A percentile compares a stretch with the other conserved stretches of the same genome.
Evolutionary conservation across 495 filamentous ascomycete species (phyloP).

Genomic region (Penicillium simplicissimum): DNA sequence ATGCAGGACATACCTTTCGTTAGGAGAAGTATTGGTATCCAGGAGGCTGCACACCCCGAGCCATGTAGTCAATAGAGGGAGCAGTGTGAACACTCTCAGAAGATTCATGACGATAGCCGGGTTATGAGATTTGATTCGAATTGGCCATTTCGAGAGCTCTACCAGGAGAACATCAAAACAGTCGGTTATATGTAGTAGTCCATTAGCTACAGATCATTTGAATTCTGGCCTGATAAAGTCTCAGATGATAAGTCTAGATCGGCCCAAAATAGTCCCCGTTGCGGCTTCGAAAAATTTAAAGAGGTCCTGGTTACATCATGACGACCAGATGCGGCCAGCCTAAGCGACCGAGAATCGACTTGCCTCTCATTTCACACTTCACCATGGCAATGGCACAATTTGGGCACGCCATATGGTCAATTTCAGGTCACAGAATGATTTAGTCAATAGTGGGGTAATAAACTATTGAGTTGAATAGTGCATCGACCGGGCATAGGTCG

Average conservation of each 20-base stretch:
- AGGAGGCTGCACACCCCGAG: conserved; percentile 2
- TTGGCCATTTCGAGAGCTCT: not conserved
- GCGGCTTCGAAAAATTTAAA: not conserved
- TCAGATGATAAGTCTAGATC: not conserved
- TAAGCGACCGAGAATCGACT: not conserved
- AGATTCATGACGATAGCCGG: conserved; percentile 2
- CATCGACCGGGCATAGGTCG: no score
- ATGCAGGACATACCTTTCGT: not conserved
- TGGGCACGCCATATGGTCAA: not conserved
- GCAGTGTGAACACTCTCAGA: not conserved
- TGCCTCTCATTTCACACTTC: not conserved
- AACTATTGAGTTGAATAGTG: no score
- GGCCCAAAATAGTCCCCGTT: not conserved
- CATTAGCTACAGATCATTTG: not conserved
- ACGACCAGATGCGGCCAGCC: not conserved
- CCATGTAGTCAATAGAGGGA: conserved; percentile 1
- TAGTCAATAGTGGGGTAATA: no score
- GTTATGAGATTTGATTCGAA: not conserved
- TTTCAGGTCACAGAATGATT: not conserved
- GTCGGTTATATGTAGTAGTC: not conserved
- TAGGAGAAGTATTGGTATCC: not conserved
- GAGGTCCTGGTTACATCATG: not conserved
- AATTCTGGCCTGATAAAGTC: not conserved
- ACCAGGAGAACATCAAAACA: not conserved
- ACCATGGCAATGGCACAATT: not conserved